Evolutionary conservation across 1,139 yeast species (phyloP).

Genomic region (Candida sanyaensis): DNA sequence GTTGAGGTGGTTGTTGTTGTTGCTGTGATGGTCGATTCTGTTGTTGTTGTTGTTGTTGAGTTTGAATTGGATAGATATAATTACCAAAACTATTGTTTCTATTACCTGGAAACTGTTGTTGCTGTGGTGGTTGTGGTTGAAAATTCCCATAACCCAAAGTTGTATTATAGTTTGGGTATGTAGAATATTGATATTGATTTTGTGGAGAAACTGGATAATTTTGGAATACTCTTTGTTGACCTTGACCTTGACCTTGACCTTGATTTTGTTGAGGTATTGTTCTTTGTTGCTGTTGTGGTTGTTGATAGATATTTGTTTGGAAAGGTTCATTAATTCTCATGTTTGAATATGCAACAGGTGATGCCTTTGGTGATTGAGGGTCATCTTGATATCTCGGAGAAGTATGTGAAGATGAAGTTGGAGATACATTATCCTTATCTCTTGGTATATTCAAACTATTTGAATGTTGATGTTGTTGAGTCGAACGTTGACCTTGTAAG

Average conservation of each 20-base stretch:
- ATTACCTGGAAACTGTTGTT: slow-evolving; percentile 9
- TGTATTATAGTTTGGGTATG: slow-evolving; percentile 12
- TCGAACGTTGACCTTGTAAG: neutral
- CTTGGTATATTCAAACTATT: slow-evolving; percentile 4
- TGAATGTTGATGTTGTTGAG: neutral
- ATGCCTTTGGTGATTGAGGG: slow-evolving; percentile 47
- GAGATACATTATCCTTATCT: slow-evolving; percentile 23
- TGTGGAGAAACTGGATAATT: slow-evolving; percentile 13
- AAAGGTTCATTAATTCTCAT: slow-evolving; percentile 11
- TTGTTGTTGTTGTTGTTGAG: slow-evolving; percentile 12
- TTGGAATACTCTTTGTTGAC: slow-evolving; percentile 11
- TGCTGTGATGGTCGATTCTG: neutral
- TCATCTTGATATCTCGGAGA: slow-evolving; percentile 36
- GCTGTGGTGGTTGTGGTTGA: neutral
- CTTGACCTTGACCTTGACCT: slow-evolving; percentile 6
- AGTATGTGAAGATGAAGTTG: slow-evolving; percentile 36
- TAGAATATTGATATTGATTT: slow-evolving; percentile 14
- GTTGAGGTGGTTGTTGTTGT: slow-evolving; percentile 9
- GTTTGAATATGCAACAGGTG: slow-evolving; percentile 29
- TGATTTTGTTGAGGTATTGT: neutral
- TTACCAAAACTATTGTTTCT: slow-evolving; percentile 14
- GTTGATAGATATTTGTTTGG: slow-evolving; percentile 2
- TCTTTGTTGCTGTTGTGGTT: slow-evolving; percentile 2
- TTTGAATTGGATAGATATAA: slow-evolving; percentile 12
- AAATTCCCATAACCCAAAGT: slow-evolving; percentile 8